These are phyloP conservation scores for Entomortierella lignicola DNA, from an alignment of 192 early-diverging fungal genomes.

Conservation along the genomic window DNA sequence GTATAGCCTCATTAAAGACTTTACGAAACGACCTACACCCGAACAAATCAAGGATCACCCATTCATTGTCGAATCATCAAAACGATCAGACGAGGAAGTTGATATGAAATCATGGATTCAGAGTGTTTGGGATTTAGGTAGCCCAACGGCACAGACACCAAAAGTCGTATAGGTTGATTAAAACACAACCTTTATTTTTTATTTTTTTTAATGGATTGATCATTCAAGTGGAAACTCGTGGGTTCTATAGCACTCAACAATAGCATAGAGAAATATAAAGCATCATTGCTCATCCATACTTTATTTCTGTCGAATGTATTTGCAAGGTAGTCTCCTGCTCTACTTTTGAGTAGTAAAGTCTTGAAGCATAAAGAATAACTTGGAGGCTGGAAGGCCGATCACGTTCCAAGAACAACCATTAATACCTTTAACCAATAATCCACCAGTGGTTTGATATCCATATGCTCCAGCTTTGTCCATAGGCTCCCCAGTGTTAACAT, in stretches of 20 bases:
- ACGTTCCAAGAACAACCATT: conserved; percentile 91
- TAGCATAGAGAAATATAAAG: conserved; percentile 13
- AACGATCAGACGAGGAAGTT: conserved; percentile 59
- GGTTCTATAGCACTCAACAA: conserved; percentile 1
- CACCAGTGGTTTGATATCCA: conserved; percentile 83
- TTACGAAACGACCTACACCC: conserved; percentile 73
- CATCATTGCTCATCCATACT: neutral
- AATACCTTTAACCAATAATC: conserved; percentile 78
- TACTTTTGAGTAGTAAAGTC: conserved; percentile 26
- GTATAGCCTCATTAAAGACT: conserved; percentile 80
- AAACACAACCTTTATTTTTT: neutral
- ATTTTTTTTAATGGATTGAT: neutral
- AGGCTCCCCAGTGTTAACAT: conserved; percentile 63
- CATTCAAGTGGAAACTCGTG: neutral
- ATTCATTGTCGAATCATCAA: conserved; percentile 71
- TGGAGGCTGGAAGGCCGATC: conserved; percentile 61
- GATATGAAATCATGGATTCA: conserved; percentile 80
- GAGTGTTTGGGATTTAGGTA: conserved; percentile 69
- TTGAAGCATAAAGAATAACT: conserved; percentile 46
- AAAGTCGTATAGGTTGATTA: conserved; percentile 27
- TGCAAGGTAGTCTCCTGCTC: neutral
- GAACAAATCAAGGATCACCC: conserved; percentile 75
- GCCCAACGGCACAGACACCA: conserved; percentile 34
- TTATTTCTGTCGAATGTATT: neutral
- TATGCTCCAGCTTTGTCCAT: conserved; percentile 88